A percentile compares a stretch with the other conserved stretches of the same genome.
phyloP scores from a whole-genome alignment of 106 monocot genomes.

The Dactylorhiza incarnata region DNA sequence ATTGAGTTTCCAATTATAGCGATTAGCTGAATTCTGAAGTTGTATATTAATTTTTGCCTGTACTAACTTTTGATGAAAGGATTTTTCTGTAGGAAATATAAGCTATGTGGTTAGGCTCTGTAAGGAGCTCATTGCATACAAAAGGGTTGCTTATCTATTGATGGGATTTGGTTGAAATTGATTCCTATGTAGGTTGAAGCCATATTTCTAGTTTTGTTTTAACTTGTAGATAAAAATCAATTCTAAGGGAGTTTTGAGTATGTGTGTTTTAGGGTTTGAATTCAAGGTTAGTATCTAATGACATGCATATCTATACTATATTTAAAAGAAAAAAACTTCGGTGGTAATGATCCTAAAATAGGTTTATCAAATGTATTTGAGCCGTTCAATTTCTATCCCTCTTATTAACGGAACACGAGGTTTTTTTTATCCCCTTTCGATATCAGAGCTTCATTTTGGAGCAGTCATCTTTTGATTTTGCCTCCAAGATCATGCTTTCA shows the following conservation, averaged over 20 bases:
- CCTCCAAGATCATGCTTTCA: neutral
- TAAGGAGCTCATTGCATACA: neutral
- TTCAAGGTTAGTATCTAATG: too few species aligned
- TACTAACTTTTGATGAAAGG: too few species aligned
- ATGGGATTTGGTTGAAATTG: neutral
- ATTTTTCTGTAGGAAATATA: too few species aligned
- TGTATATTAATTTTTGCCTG: neutral
- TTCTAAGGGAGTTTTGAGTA: too few species aligned
- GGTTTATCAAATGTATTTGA: too few species aligned
- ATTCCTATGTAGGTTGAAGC: neutral
- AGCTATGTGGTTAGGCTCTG: neutral
- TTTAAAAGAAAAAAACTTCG: too few species aligned
- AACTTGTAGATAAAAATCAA: too few species aligned
- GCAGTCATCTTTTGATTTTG: neutral
- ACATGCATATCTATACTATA: too few species aligned
- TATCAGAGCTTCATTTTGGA: neutral
- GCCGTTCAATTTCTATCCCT: too few species aligned
- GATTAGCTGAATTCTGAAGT: neutral
- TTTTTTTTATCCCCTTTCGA: neutral
- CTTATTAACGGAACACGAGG: too few species aligned
- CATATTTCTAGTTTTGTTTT: neutral
- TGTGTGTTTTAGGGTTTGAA: too few species aligned
- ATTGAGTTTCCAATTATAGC: neutral
- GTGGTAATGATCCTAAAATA: too few species aligned
- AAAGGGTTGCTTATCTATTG: neutral